Conservation (phyloP, 2,329 filamentous ascomycete species). For the Pyrenochaeta sp. region DNA sequence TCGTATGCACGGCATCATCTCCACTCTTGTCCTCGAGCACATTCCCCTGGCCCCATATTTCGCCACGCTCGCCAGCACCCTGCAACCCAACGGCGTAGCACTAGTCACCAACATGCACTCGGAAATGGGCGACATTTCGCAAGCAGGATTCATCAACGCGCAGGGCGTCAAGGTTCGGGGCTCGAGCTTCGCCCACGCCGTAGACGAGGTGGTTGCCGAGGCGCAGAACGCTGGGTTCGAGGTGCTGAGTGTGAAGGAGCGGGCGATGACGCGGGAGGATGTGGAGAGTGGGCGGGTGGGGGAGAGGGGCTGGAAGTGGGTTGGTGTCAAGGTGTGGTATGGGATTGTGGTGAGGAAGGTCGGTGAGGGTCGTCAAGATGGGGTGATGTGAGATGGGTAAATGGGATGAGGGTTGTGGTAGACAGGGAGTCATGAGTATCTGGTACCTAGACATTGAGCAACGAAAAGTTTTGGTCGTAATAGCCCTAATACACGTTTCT, state of each 20-base stretch:
- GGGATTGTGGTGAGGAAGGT: slow-evolving; percentile 43
- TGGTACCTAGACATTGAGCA: no score
- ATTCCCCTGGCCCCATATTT: slow-evolving; percentile 63
- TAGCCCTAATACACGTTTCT: no score
- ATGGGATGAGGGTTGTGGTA: not conserved
- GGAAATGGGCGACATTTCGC: slow-evolving; percentile 66
- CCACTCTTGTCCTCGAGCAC: slow-evolving; percentile 71
- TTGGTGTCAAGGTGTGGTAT: slow-evolving; percentile 51
- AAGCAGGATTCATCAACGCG: slow-evolving; percentile 68
- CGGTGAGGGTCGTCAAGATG: no score
- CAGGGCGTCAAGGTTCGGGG: slow-evolving; percentile 64
- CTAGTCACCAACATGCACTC: slow-evolving; percentile 74
- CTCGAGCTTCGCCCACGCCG: slow-evolving; percentile 64
- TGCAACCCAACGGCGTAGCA: slow-evolving; percentile 56
- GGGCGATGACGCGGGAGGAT: slow-evolving; percentile 38
- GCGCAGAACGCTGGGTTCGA: slow-evolving; percentile 50
- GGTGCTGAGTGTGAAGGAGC: slow-evolving; percentile 36
- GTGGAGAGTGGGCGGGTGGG: slow-evolving; percentile 39
- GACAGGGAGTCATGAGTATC: no score
- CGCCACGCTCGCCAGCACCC: slow-evolving; percentile 53
- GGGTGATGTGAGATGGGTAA: slow-evolving; percentile 1
- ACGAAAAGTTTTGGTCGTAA: no score
- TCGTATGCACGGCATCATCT: slow-evolving; percentile 60
- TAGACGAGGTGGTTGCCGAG: slow-evolving; percentile 60
- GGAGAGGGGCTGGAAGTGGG: slow-evolving; percentile 49